Evolutionary conservation across 2,329 filamentous ascomycete genomes (phyloP).

Genomic region (Hysterium pulicare): DNA sequence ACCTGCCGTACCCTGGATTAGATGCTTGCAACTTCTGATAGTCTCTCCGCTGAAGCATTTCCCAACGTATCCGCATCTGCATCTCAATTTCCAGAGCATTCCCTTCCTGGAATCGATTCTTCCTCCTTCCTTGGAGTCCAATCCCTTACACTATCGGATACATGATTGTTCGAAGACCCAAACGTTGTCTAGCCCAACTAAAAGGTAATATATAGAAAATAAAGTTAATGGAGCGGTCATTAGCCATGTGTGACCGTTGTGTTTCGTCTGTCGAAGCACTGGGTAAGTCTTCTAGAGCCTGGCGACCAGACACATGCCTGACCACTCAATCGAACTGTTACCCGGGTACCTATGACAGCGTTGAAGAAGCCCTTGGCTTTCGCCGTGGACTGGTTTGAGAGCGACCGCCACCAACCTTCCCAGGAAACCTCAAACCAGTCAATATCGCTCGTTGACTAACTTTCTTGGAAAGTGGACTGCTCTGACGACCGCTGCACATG

Average conservation of each 20-base stretch:
- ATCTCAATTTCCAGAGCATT: background rate
- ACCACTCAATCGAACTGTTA: no score
- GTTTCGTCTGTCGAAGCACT: no score
- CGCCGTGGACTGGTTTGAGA: background rate
- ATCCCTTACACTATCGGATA: background rate
- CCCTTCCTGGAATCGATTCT: background rate
- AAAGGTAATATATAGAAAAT: background rate
- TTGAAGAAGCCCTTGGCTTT: background rate
- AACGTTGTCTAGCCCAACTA: background rate
- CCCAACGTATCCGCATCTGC: background rate
- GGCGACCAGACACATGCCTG: no score
- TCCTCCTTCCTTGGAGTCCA: background rate
- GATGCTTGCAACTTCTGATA: background rate
- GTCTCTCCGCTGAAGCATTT: background rate
- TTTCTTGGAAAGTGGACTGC: background rate
- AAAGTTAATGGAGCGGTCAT: background rate
- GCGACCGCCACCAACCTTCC: background rate
- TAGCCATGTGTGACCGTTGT: no score
- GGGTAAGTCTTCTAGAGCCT: no score
- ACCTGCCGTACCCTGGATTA: background rate
- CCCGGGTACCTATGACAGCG: no score
- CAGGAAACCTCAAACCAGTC: background rate
- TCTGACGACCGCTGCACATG: background rate
- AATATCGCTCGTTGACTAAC: background rate
- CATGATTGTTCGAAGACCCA: background rate